These are phyloP conservation scores for Penicillium lividum DNA, from an alignment of 495 filamentous ascomycete species.

Conservation along the genomic window DNA sequence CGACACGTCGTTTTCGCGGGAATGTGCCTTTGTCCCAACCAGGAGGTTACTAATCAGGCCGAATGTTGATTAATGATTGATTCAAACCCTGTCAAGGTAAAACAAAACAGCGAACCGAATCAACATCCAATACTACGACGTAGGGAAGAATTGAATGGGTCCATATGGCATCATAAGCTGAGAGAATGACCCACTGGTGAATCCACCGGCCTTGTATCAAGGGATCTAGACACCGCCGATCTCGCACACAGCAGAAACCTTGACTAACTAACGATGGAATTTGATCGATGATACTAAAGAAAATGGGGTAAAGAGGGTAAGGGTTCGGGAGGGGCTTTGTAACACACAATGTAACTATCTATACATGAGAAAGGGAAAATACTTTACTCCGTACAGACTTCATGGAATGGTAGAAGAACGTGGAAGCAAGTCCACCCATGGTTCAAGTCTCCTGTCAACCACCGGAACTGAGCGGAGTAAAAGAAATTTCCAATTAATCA, in stretches of 20 bases:
- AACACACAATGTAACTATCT: background rate
- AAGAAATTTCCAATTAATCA: no score
- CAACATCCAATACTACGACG: background rate
- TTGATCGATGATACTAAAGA: background rate
- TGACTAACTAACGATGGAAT: background rate
- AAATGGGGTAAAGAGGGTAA: background rate
- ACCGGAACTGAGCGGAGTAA: constrained; percentile 27
- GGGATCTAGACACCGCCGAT: constrained; percentile 29
- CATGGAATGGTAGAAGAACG: background rate
- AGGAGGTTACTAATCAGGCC: background rate
- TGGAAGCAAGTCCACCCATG: constrained; percentile 7
- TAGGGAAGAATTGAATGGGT: constrained; percentile 4
- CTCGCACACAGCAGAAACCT: constrained; percentile 1
- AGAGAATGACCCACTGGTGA: background rate
- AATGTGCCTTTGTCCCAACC: background rate
- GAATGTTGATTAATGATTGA: background rate
- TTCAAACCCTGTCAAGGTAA: background rate
- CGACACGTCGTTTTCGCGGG: background rate
- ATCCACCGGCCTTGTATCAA: constrained; percentile 3
- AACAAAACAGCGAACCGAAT: background rate
- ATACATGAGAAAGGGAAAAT: no score
- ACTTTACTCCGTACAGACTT: no score
- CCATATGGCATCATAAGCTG: constrained; percentile 23
- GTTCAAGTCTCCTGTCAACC: constrained; percentile 16
- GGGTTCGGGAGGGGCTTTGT: background rate